Evolutionary conservation across 1,139 yeast genomes (phyloP).

Genomic region (Magnusiomyces magnusii): DNA sequence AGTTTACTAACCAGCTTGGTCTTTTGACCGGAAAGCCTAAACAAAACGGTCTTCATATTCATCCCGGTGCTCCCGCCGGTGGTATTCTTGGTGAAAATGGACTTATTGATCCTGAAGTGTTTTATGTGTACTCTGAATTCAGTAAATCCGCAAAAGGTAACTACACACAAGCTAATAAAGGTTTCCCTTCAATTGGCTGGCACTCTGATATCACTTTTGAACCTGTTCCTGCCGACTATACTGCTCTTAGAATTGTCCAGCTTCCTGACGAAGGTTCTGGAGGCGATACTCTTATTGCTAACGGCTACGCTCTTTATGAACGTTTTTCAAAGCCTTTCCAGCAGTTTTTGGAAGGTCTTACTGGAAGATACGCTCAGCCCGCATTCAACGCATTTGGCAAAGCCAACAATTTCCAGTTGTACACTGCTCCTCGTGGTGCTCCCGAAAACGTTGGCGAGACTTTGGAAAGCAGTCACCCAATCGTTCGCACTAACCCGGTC

Average conservation of each 20-base stretch:
- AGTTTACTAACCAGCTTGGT: constrained; percentile 51
- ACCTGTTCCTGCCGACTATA: constrained; percentile 41
- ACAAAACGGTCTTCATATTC: constrained; percentile 51
- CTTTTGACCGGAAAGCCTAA: constrained; percentile 60
- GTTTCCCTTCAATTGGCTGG: constrained; percentile 28
- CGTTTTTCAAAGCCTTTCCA: constrained; percentile 40
- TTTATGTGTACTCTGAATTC: constrained; percentile 23
- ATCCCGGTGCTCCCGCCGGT: constrained; percentile 32
- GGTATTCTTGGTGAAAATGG: constrained; percentile 22
- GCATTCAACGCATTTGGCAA: constrained; percentile 34
- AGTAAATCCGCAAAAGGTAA: constrained; percentile 18
- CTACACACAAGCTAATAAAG: constrained; percentile 7
- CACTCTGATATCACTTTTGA: constrained; percentile 45
- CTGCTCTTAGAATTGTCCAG: constrained; percentile 39
- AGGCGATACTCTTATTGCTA: constrained; percentile 44
- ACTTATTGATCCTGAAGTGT: constrained; percentile 20
- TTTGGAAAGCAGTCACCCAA: constrained; percentile 36
- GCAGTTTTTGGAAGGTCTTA: constrained; percentile 36
- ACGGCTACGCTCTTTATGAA: constrained; percentile 44
- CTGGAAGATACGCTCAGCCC: constrained; percentile 29
- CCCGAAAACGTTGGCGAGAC: constrained; percentile 30
- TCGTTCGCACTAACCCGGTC: constrained; percentile 43
- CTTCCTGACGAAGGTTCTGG: constrained; percentile 36
- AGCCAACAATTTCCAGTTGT: constrained; percentile 34
- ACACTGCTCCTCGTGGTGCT: constrained; percentile 32